Percentiles rank a stretch among this genome's conserved stretches.
Conservation (phyloP, 2,329 filamentous ascomycete genomes). For the Colletotrichum sp. region DNA sequence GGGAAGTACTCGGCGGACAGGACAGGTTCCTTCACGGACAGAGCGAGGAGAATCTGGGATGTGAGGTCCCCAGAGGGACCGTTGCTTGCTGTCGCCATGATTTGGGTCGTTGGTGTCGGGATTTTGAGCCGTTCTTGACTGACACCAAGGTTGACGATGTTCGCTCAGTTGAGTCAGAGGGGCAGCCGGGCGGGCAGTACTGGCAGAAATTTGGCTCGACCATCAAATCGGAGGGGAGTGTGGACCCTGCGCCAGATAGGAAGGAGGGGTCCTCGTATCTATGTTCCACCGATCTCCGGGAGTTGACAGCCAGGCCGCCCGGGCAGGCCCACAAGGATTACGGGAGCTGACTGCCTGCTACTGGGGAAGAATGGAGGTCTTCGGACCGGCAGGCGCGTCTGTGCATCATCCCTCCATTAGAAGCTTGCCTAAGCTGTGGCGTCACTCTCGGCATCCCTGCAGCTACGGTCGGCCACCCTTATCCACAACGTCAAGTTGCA, state of each 20-base stretch:
- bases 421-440: constrained; percentile 9
- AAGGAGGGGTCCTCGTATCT: constrained; percentile 20
- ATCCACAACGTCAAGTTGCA: constrained; percentile 12
- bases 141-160: constrained; percentile 1
- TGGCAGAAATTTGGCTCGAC: constrained; percentile 18
- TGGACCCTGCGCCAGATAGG: constrained; percentile 10
- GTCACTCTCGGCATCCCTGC: constrained; percentile 19
- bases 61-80: constrained; percentile 61
- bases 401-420: not conserved
- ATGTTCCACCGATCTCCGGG: constrained; percentile 2
- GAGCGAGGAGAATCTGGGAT: constrained; percentile 67
- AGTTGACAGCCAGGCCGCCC: not conserved
- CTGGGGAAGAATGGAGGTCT: not conserved
- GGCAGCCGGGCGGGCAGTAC: constrained; percentile 13
- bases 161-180: constrained; percentile 21
- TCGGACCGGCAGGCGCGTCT: not conserved
- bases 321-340: not conserved
- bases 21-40: constrained; percentile 68
- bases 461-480: constrained; percentile 9
- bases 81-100: constrained; percentile 47
- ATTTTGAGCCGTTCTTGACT: not conserved
- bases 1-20: constrained; percentile 75
- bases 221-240: constrained; percentile 17
- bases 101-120: constrained; percentile 17
- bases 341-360: not conserved